These are phyloP conservation scores for Acer saccharum DNA, from an alignment of 345 rosid species.

Conservation along the genomic window DNA sequence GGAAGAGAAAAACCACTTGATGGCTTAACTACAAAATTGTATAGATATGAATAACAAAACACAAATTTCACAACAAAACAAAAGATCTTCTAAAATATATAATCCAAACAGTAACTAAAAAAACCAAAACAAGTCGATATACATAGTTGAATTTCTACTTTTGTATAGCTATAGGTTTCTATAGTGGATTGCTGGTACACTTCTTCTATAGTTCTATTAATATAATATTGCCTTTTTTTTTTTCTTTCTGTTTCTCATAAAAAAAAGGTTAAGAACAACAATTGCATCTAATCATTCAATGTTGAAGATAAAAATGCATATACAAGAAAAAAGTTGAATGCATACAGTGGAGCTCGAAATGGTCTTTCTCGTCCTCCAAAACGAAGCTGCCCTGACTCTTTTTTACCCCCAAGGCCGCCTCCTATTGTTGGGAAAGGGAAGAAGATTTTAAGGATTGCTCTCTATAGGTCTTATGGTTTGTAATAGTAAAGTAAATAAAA, in stretches of 20 bases:
- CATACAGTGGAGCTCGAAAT: slow-evolving; percentile 93
- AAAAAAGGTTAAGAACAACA: not conserved
- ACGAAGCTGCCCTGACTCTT: slow-evolving; percentile 94
- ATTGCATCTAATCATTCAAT: slow-evolving; percentile 4
- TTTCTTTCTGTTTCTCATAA: no score
- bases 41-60: not conserved
- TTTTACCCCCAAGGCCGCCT: slow-evolving; percentile 96
- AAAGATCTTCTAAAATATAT: no score
- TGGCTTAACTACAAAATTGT: not conserved
- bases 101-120: no score
- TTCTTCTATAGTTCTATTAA: no score
- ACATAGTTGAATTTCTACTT: no score
- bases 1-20: not conserved
- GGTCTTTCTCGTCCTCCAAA: slow-evolving; percentile 99
- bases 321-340: not conserved
- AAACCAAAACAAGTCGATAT: no score
- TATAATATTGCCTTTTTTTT: no score
- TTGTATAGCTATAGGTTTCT: no score
- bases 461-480: not conserved
- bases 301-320: not conserved
- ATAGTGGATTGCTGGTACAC: no score
- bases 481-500: not conserved
- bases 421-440: slow-evolving; percentile 40
- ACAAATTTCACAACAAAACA: no score
- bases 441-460: slow-evolving; percentile 1